Percentiles rank a stretch among this genome's conserved stretches.
phyloP scores from a whole-genome alignment of 345 rosid genomes.

The Eutrema yunnanense region DNA sequence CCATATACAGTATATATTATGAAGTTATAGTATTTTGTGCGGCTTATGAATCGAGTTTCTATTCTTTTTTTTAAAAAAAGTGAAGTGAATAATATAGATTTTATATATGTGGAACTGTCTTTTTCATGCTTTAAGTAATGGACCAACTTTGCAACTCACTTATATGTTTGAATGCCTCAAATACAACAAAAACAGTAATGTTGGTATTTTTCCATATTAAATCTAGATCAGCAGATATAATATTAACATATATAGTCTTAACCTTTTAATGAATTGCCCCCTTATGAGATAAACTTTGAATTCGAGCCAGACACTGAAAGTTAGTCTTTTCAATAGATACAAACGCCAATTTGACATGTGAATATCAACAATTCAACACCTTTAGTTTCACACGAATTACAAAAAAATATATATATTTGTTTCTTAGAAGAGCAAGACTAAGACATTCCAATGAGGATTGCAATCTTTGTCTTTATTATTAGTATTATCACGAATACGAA shows the following conservation, averaged over 20 bases:
- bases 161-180: not conserved
- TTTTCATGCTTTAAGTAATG: slow-evolving; percentile 20
- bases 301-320: slow-evolving; percentile 4
- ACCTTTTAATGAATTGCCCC: not conserved
- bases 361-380: not conserved
- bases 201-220: not conserved
- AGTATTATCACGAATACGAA: not conserved
- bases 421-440: not conserved
- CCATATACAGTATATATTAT: not conserved
- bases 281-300: not conserved
- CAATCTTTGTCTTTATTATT: not conserved
- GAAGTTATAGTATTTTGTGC: not conserved
- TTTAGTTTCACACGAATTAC: not conserved
- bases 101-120: not conserved
- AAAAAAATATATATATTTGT: not conserved
- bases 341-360: slow-evolving; percentile 15
- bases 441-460: too few relatives aligned
- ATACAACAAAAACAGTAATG: slow-evolving; percentile 10
- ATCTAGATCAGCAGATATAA: not conserved
- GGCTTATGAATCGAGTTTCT: not conserved
- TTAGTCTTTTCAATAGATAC: slow-evolving; percentile 23
- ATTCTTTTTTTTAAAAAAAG: not conserved
- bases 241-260: not conserved
- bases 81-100: not conserved
- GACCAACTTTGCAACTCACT: slow-evolving; percentile 21